These are phyloP conservation scores for Aspergillus ellipticus DNA, from an alignment of 495 filamentous ascomycete species.

Conservation along the genomic window DNA sequence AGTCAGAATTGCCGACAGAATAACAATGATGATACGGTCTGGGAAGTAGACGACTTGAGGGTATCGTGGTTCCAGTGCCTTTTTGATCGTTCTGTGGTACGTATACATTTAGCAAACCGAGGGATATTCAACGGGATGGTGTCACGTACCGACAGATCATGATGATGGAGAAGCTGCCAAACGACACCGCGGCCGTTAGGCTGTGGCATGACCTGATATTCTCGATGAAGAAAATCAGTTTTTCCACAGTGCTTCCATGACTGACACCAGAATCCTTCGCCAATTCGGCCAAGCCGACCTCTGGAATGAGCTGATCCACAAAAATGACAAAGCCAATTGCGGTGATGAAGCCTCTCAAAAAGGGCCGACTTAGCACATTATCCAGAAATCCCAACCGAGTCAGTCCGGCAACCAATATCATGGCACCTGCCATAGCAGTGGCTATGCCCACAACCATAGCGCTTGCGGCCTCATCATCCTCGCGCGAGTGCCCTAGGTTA, in stretches of 20 bases:
- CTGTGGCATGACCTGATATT: slow-evolving; percentile 63
- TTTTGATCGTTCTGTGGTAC: slow-evolving; percentile 65
- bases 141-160: slow-evolving; percentile 70
- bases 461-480: slow-evolving; percentile 66
- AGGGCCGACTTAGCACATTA: slow-evolving; percentile 87
- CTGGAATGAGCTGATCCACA: slow-evolving; percentile 89
- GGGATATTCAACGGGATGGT: background rate
- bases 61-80: slow-evolving; percentile 72
- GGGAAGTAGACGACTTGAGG: slow-evolving; percentile 85
- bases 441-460: slow-evolving; percentile 86
- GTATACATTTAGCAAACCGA: background rate
- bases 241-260: slow-evolving; percentile 82
- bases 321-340: slow-evolving; percentile 95
- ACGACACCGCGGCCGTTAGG: slow-evolving; percentile 71
- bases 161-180: slow-evolving; percentile 79
- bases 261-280: slow-evolving; percentile 57
- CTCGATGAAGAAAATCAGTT: slow-evolving; percentile 71
- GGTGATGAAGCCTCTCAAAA: slow-evolving; percentile 91
- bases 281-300: slow-evolving; percentile 69
- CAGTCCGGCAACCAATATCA: slow-evolving; percentile 80
- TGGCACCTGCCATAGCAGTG: slow-evolving; percentile 78
- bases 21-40: slow-evolving; percentile 87
- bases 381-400: slow-evolving; percentile 90
- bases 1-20: slow-evolving; percentile 76
- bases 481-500: slow-evolving; percentile 59